Conservation (phyloP, 1,284 basidiomycete species). For the Pseudozyma flocculosa region DNA sequence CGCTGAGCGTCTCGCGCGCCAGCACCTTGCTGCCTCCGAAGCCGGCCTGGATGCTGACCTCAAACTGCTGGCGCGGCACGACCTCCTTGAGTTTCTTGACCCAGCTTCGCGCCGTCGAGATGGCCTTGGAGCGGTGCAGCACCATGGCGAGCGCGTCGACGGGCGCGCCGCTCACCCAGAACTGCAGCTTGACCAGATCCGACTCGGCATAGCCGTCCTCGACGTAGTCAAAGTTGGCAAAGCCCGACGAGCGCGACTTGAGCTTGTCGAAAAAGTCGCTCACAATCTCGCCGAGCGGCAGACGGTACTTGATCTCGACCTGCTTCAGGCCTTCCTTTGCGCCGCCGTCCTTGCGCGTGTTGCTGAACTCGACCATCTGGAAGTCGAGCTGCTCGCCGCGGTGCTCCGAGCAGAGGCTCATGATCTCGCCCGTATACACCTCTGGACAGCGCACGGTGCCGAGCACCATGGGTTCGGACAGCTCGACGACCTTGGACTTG, state of each 20-base stretch:
- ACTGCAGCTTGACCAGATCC: slow-evolving; percentile 54
- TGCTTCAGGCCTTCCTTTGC: slow-evolving; percentile 9
- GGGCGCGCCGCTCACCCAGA: slow-evolving; percentile 45
- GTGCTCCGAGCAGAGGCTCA: slow-evolving; percentile 56
- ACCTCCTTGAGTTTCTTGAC: slow-evolving; percentile 50
- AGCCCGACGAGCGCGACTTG: slow-evolving; percentile 54
- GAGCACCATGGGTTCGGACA: slow-evolving; percentile 52
- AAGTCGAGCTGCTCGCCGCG: slow-evolving; percentile 52
- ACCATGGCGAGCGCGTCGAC: slow-evolving; percentile 53
- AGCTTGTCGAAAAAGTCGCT: slow-evolving; percentile 57
- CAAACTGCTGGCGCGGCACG: slow-evolving; percentile 85
- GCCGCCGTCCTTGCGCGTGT: slow-evolving; percentile 11
- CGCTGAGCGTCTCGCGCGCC: slow-evolving; percentile 71
- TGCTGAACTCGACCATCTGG: slow-evolving; percentile 27
- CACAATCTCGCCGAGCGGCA: slow-evolving; percentile 54
- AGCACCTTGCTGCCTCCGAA: slow-evolving; percentile 78
- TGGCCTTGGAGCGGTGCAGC: slow-evolving; percentile 50
- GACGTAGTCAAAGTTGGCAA: slow-evolving; percentile 55
- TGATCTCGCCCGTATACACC: slow-evolving; percentile 55
- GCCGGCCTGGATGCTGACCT: slow-evolving; percentile 66
- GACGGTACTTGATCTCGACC: slow-evolving; percentile 49
- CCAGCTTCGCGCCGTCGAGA: slow-evolving; percentile 39
- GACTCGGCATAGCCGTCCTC: slow-evolving; percentile 41
- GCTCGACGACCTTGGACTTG: slow-evolving; percentile 25
- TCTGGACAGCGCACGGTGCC: slow-evolving; percentile 52